Evolutionary conservation across 192 early-diverging fungal genomes (phyloP).

Genomic region (Bifiguratus adelaidae): DNA sequence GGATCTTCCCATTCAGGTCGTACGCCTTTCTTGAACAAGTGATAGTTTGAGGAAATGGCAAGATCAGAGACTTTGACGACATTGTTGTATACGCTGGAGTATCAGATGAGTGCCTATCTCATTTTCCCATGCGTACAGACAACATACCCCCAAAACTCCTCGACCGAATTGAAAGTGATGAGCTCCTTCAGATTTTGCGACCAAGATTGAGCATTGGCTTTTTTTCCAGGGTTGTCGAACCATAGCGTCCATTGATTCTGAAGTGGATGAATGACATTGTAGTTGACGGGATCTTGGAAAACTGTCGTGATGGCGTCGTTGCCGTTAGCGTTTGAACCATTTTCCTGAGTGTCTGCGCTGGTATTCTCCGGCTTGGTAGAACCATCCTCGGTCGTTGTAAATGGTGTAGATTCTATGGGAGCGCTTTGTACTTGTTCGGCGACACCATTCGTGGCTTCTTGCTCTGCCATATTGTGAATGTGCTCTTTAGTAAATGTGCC

Average conservation of each 20-base stretch:
- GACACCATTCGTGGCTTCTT: no score
- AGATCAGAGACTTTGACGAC: slow-evolving; percentile 65
- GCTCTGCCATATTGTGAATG: no score
- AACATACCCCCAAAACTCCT: slow-evolving; percentile 95
- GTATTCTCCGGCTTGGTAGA: not conserved
- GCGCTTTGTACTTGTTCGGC: no score
- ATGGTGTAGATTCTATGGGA: no score
- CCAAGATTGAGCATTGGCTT: slow-evolving; percentile 71
- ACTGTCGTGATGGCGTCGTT: slow-evolving; percentile 27
- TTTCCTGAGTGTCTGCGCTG: not conserved
- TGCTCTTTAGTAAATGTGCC: no score
- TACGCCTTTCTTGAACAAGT: slow-evolving; percentile 87
- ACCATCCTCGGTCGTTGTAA: no score
- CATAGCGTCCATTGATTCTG: slow-evolving; percentile 88
- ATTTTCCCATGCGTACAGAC: not conserved
- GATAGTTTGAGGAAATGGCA: slow-evolving; percentile 78
- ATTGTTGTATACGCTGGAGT: slow-evolving; percentile 71
- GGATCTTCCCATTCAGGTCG: slow-evolving; percentile 94
- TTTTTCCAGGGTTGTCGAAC: slow-evolving; percentile 83
- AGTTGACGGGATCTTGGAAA: slow-evolving; percentile 54
- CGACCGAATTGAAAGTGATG: slow-evolving; percentile 86
- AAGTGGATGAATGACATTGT: slow-evolving; percentile 82
- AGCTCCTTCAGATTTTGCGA: slow-evolving; percentile 76
- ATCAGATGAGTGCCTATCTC: not conserved
- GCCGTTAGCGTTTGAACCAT: not conserved